Base-by-base conservation (phyloP, 306 rosid genomes). In the Trifolium fragiferum region DNA sequence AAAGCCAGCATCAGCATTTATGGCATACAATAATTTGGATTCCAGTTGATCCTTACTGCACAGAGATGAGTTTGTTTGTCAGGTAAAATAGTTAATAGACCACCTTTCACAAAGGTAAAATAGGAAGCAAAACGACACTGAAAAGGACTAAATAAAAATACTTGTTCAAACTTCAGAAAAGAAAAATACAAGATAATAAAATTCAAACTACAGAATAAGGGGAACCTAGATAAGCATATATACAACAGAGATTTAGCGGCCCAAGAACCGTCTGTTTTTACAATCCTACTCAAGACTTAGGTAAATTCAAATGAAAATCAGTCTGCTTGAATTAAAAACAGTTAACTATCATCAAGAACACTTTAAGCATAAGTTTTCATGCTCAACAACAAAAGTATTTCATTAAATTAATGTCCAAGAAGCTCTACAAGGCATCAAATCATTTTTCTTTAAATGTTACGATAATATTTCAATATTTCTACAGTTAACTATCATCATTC, bases 1-100 rank as follows among this genome's bases (percentile, higher is more conserved):
- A 79, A 94, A 94, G 64, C 99, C 99, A 32, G 95, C 99, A 76
- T 94, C 97, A 12, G 97, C 91, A 80, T 83, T 94, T 77, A 94
- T 92, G 67, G 93, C 97, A 70, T 94, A 94, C 46, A 94, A 72
- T 82, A 94, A 79, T 89, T 94, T 94, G 44, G 81, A 86, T 87
- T 90, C 96, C 81, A 94, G 23, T 51, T 94, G 97, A 85, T 91
- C 97, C 78, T 90, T 94, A 78, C 97, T 94, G 95, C 88, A 84
- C 35, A 19, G 53, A 57, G 21, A 70, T 59, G 46, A 63, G 33
- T 49, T 53, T 27, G 58, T 71, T 70, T 32, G 70, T 32, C 69
- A 66, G 43, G 53, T 30, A 70, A 57, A 66, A 65, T 44, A 76
- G 38, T 47, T 21, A 7, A 61, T 50, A 55, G 21, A n/a, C 23